Evolutionary conservation across 2,329 filamentous ascomycete genomes (phyloP).

Genomic region (Cadophora luteo-olivacea): DNA sequence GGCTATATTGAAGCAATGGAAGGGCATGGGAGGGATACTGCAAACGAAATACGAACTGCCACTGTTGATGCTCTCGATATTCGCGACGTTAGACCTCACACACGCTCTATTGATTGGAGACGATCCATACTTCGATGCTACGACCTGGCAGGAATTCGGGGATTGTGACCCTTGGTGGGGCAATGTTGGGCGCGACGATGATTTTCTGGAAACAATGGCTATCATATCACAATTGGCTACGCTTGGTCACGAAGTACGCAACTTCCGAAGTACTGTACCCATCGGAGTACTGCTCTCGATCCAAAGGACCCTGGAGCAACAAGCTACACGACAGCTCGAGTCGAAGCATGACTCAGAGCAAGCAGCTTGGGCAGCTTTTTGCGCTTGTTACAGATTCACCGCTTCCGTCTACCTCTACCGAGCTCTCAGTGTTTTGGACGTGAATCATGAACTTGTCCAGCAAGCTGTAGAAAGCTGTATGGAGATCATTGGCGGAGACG

Average conservation of each 20-base stretch:
- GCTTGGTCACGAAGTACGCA: slow-evolving; percentile 45
- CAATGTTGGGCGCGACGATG: slow-evolving; percentile 38
- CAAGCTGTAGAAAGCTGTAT: slow-evolving; percentile 48
- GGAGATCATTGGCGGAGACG: slow-evolving; percentile 47
- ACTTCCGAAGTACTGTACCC: slow-evolving; percentile 31
- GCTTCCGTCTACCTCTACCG: slow-evolving; percentile 53
- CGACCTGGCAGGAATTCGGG: slow-evolving; percentile 49
- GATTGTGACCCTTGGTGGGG: slow-evolving; percentile 52
- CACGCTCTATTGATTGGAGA: slow-evolving; percentile 49
- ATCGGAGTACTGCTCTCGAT: slow-evolving; percentile 39
- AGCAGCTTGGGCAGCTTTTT: slow-evolving; percentile 49
- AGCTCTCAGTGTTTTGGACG: slow-evolving; percentile 49
- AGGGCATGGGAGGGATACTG: slow-evolving; percentile 35
- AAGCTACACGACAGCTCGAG: slow-evolving; percentile 36
- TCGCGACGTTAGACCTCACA: slow-evolving; percentile 52
- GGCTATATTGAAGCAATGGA: slow-evolving; percentile 41
- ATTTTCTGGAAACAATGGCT: slow-evolving; percentile 46
- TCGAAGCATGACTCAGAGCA: slow-evolving; percentile 26
- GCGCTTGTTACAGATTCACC: slow-evolving; percentile 42
- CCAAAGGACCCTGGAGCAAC: slow-evolving; percentile 36
- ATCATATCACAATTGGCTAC: slow-evolving; percentile 44
- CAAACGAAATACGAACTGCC: slow-evolving; percentile 37
- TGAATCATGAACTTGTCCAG: slow-evolving; percentile 49
- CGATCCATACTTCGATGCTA: slow-evolving; percentile 47
- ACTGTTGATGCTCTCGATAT: slow-evolving; percentile 52